Percentiles rank a stretch among this genome's conserved stretches.
phyloP scores from a whole-genome alignment of 2,329 filamentous ascomycete genomes.

The Microcyclosporella mali region DNA sequence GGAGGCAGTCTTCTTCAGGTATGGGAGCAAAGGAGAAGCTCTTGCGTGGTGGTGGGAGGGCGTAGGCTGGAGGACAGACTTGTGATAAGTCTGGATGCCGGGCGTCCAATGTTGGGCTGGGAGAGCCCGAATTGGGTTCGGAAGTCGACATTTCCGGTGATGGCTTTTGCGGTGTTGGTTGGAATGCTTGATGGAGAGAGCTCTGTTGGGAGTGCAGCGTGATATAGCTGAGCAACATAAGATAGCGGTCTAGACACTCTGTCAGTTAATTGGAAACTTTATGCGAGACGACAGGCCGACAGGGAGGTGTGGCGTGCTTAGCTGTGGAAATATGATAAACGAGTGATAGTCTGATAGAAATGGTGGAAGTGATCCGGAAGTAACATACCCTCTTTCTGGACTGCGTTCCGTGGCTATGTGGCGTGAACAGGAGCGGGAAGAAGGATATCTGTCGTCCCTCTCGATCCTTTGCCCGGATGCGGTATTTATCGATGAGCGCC shows the following conservation, averaged over 20 bases:
- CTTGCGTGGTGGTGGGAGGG: constrained; percentile 12
- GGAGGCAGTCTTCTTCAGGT: constrained; percentile 17
- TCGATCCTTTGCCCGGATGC: no score
- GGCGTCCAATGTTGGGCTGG: constrained; percentile 18
- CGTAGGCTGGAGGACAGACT: constrained; percentile 29
- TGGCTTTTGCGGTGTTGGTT: constrained; percentile 20
- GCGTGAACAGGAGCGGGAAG: no score
- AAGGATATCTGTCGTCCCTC: no score
- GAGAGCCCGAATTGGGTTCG: constrained; percentile 19
- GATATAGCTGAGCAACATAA: background rate
- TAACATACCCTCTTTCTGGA: no score
- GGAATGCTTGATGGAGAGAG: constrained; percentile 16
- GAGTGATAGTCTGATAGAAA: no score
- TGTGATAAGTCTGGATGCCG: constrained; percentile 4
- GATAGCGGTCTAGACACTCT: background rate
- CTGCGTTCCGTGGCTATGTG: no score
- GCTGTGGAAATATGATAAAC: no score
- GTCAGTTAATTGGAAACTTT: no score
- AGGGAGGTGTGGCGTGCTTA: no score
- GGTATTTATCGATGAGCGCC: no score
- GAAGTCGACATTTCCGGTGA: constrained; percentile 21
- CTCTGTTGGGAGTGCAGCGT: background rate
- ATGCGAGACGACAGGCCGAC: no score
- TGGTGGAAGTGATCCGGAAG: no score
- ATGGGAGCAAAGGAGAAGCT: constrained; percentile 19